Percentiles rank a stretch among this genome's conserved stretches.
phyloP scores from a whole-genome alignment of 1,284 basidiomycete species.

The Fomitopsis palustris region DNA sequence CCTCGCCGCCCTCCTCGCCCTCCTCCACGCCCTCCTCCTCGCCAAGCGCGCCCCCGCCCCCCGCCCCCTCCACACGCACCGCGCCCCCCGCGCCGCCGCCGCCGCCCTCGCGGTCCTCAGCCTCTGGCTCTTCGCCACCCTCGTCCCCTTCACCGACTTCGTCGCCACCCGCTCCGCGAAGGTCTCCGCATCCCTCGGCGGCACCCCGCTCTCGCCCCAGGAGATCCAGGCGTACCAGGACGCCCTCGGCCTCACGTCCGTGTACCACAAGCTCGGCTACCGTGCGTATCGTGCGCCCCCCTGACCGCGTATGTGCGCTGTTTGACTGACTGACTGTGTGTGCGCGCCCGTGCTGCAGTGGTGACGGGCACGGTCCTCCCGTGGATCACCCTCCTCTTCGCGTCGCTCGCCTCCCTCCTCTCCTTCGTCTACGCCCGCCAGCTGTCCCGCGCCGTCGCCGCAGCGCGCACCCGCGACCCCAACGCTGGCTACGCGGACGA shows the following conservation, averaged over 20 bases:
- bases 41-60: constrained; percentile 1
- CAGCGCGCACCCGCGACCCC: neutral
- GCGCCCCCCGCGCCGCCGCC: constrained; percentile 26
- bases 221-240: constrained; percentile 35
- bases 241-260: constrained; percentile 38
- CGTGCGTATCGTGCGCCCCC: constrained; percentile 30
- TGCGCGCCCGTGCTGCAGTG: neutral
- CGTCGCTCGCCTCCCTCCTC: neutral
- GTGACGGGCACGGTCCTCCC: neutral
- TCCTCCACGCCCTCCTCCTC: constrained; percentile 29
- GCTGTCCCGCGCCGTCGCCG: neutral
- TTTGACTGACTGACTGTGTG: neutral
- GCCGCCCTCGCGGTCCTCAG: constrained; percentile 45
- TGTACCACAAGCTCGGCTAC: constrained; percentile 46
- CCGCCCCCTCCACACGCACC: constrained; percentile 11
- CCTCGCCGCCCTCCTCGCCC: constrained; percentile 33
- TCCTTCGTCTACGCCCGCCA: neutral
- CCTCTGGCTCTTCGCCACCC: constrained; percentile 48
- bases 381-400: neutral
- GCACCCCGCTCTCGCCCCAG: constrained; percentile 24
- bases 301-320: neutral
- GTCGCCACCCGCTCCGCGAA: constrained; percentile 45
- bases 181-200: constrained; percentile 40
- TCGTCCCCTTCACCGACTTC: constrained; percentile 50
- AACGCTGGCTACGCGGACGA: neutral